A percentile compares a stretch with the other conserved stretches of the same genome.
Conservation (phyloP, 2,329 filamentous ascomycete species). For the Clonostachys rosea region DNA sequence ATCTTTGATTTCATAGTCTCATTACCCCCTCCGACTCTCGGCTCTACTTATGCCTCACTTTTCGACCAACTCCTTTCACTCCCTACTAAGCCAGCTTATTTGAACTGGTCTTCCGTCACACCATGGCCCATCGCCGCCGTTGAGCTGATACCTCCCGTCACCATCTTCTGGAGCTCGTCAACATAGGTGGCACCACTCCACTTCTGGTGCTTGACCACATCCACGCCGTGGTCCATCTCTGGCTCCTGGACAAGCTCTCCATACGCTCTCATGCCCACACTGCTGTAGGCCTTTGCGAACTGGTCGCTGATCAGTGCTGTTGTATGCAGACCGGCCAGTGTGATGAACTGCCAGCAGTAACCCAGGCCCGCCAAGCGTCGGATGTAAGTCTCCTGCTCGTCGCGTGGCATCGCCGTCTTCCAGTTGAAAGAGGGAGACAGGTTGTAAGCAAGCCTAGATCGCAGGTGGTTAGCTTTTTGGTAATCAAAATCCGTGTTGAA, state of each 20-base stretch:
- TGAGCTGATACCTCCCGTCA: constrained; percentile 84
- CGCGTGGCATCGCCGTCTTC: constrained; percentile 90
- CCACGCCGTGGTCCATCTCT: constrained; percentile 84
- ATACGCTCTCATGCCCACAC: constrained; percentile 90
- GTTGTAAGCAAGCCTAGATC: constrained; percentile 83
- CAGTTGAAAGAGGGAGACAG: constrained; percentile 99
- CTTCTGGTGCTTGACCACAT: constrained; percentile 98
- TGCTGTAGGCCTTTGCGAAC: constrained; percentile 78
- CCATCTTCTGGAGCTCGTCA: constrained; percentile 95
- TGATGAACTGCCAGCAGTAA: constrained; percentile 99
- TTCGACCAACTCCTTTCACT: no score
- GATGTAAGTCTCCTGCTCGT: constrained; percentile 97
- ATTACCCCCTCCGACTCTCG: no score
- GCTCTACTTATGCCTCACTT: no score
- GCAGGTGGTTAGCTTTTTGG: constrained; percentile 6
- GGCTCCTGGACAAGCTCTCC: constrained; percentile 97
- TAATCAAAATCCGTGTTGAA: neutral
- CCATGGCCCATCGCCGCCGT: constrained; percentile 97
- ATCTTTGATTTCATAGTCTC: no score
- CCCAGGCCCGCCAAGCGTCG: constrained; percentile 78
- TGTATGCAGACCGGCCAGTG: constrained; percentile 93
- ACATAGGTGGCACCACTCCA: constrained; percentile 95
- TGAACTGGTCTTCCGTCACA: constrained; percentile 96
- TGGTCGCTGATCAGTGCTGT: constrained; percentile 88
- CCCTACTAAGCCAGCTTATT: neutral